Conservation (phyloP, 139 green algal genomes). For the Chlamydomonas schloesseri region DNA sequence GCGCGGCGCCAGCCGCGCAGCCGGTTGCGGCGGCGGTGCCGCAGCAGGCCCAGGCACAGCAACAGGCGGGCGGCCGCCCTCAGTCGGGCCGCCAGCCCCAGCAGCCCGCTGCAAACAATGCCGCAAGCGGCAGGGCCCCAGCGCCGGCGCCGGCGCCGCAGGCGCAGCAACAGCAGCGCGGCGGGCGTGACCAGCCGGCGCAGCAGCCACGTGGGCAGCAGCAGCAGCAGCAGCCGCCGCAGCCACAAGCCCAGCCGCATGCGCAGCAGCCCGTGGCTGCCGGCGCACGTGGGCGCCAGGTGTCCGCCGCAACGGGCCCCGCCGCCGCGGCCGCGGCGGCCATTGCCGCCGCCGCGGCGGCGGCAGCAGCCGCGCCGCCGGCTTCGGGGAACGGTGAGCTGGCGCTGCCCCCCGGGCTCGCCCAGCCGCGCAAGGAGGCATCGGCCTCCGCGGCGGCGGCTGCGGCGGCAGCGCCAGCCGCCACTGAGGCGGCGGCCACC, state of each 20-base stretch:
- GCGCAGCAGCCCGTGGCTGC: not conserved
- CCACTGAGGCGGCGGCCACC: not conserved
- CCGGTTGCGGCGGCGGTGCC: not conserved
- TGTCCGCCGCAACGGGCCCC: not conserved
- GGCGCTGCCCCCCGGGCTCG: conserved; percentile 12
- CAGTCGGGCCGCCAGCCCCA: not conserved
- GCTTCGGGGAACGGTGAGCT: not conserved
- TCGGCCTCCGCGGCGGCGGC: not conserved
- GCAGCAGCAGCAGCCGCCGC: not conserved
- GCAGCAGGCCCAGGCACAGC: not conserved
- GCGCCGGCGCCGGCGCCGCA: too few relatives aligned
- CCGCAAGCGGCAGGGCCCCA: not conserved
- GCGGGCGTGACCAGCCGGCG: too few relatives aligned
- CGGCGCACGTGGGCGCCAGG: not conserved
- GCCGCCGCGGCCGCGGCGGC: not conserved
- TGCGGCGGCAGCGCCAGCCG: not conserved
- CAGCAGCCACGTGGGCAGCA: not conserved
- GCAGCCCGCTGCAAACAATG: too few relatives aligned
- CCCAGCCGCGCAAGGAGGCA: not conserved
- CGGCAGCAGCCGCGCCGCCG: not conserved
- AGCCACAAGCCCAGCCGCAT: too few relatives aligned
- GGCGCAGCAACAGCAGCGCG: not conserved
- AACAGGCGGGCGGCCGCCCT: not conserved
- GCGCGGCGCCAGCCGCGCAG: not conserved
- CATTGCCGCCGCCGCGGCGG: not conserved